A percentile compares a stretch with the other conserved stretches of the same genome.
Evolutionary conservation across 306 rosid species (phyloP).

Genomic region (Dryas octopetala): DNA sequence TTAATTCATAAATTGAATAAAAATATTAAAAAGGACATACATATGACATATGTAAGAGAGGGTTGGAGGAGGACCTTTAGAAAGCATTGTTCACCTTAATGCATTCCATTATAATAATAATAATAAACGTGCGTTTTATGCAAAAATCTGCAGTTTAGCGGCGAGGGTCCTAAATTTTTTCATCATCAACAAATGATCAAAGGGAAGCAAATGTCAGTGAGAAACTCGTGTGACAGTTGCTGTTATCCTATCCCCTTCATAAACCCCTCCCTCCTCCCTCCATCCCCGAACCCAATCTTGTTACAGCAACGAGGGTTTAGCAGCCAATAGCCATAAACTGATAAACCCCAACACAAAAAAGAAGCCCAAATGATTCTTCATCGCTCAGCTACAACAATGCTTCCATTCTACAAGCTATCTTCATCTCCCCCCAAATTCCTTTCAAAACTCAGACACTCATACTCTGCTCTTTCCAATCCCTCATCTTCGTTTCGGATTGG

Average conservation of each 20-base stretch:
- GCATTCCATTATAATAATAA: no score
- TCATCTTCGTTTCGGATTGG: conserved; percentile 33
- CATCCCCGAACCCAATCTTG: conserved; percentile 22
- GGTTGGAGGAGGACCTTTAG: no score
- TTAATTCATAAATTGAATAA: no score
- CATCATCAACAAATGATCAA: background rate
- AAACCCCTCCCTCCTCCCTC: background rate
- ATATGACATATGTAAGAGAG: no score
- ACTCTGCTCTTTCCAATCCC: conserved; percentile 30
- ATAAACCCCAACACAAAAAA: conserved; percentile 16
- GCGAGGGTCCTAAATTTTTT: no score
- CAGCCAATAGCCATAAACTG: background rate
- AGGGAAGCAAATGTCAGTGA: conserved; percentile 6
- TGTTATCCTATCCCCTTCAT: background rate
- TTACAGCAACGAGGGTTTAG: background rate
- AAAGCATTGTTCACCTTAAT: no score
- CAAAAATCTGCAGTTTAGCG: no score
- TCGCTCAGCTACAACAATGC: conserved; percentile 49
- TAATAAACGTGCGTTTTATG: no score
- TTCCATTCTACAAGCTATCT: conserved; percentile 47
- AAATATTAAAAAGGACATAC: no score
- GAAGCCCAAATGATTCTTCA: conserved; percentile 42
- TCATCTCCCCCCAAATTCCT: conserved; percentile 46
- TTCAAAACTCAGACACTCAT: conserved; percentile 43
- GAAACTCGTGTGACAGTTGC: background rate